A percentile compares a stretch with the other conserved stretches of the same genome.
phyloP scores from a whole-genome alignment of 2,329 filamentous ascomycete species.

The Phyllosticta paracitricarpa region DNA sequence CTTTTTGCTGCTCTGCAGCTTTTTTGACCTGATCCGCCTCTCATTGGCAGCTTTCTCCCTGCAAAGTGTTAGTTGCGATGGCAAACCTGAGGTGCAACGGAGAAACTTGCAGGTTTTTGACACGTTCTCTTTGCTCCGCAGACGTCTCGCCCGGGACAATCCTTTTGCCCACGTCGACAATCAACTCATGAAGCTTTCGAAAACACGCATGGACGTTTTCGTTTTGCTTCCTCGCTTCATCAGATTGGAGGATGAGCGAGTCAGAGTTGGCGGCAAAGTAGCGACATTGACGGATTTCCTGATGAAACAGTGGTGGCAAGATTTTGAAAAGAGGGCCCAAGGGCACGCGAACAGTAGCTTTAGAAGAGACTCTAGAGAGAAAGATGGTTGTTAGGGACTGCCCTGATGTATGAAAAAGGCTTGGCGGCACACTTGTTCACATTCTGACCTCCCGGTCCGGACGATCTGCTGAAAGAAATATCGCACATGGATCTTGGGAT shows the following conservation, averaged over 20 bases:
- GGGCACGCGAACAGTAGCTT: constrained; percentile 52
- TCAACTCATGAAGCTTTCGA: constrained; percentile 45
- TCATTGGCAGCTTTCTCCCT: constrained; percentile 51
- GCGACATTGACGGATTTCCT: constrained; percentile 41
- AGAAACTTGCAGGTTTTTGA: constrained; percentile 41
- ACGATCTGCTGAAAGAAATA: constrained; percentile 53
- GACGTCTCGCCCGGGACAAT: constrained; percentile 52
- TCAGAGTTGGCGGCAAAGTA: constrained; percentile 45
- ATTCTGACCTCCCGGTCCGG: constrained; percentile 57
- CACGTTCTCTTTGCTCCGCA: constrained; percentile 43
- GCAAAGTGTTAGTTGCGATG: constrained; percentile 16
- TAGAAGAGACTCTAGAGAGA: constrained; percentile 50
- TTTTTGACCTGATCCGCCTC: constrained; percentile 47
- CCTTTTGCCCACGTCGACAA: constrained; percentile 40
- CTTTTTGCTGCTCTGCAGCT: constrained; percentile 53
- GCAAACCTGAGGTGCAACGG: background rate
- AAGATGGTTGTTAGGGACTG: constrained; percentile 1
- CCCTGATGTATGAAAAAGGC: background rate
- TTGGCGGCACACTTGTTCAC: constrained; percentile 51
- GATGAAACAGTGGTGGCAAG: constrained; percentile 45
- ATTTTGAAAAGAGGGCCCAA: constrained; percentile 42
- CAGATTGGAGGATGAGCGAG: constrained; percentile 51
- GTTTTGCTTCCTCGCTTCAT: constrained; percentile 52
- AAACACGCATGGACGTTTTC: constrained; percentile 52
- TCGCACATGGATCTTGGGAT: constrained; percentile 48